Base-by-base conservation (phyloP, 139 green algal species). In the Asterochloris erici region DNA sequence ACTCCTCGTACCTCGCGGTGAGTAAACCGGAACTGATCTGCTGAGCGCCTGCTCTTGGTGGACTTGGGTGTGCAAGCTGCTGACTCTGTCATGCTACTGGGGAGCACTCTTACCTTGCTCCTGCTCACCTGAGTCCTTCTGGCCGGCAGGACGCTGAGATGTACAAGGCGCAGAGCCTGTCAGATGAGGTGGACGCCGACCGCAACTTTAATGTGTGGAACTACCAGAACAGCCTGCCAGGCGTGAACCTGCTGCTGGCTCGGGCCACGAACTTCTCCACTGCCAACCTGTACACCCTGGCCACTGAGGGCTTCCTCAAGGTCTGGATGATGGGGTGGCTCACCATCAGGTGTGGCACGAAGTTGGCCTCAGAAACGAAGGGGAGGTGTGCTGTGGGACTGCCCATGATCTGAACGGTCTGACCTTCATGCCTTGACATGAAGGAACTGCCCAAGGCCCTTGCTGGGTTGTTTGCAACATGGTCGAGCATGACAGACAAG, bases 191-290 rank as follows among this genome's bases (percentile, higher is more conserved):
- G 19, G 38, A 66, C 17, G 79, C 66, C 29, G 29, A 66, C 15
- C 29, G 29, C 14, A 64, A 66, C 2, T 61, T 27, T 68, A 64
- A 73, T 15, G 87, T 81, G 26, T 91, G 88, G 71, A 88, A 92
- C 83, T 92, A 88, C 87, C 83, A 92, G 78, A 90, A 92, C 75
- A 79, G 88, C 62, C 86, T 88, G 73, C 90, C 83, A 73, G 85
- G 85, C 14, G 38, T 85, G n/a, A 87, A 87, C 77, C 23, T 89
- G 70, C 87, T 92, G 70, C 78, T 92, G 87, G 87, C 87, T 16
- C 81, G 91, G 82, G 82, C 87, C 74, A 90, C 83, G 11, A 85
- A 81, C n/a, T 84, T 69, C n/a, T 19, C 78, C 62, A 79, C 77
- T 12, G 28, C 60, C 64, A 88, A 83, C 73, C 89, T 88, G 85